Conservation (phyloP, 1,284 basidiomycete genomes). For the Microbotryum scabiosae region DNA sequence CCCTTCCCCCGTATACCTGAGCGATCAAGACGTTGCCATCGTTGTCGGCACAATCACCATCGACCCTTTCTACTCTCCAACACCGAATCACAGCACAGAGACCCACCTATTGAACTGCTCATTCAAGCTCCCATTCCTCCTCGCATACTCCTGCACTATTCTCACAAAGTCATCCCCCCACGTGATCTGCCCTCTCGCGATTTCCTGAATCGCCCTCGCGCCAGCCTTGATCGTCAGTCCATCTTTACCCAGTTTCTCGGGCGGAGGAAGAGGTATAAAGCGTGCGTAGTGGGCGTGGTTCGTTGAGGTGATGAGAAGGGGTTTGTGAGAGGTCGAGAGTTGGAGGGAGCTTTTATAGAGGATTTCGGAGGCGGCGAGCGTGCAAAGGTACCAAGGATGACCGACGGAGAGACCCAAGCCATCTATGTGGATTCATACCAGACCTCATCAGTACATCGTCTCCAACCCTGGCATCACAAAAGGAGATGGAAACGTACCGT, state of each 20-base stretch:
- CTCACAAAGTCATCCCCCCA: constrained; percentile 40
- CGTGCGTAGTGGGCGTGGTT: constrained; percentile 3
- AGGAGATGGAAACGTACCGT: constrained; percentile 41
- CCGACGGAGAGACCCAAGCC: constrained; percentile 37
- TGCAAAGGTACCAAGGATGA: constrained; percentile 46
- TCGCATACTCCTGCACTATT: constrained; percentile 33
- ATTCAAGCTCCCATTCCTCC: constrained; percentile 38
- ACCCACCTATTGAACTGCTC: constrained; percentile 43
- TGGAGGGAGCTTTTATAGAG: constrained; percentile 38
- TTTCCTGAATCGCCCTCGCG: constrained; percentile 6
- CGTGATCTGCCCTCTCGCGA: constrained; percentile 29
- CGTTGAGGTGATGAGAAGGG: constrained; percentile 38
- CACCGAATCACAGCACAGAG: not conserved
- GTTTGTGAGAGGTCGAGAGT: constrained; percentile 35
- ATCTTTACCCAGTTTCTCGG: not conserved
- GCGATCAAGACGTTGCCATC: not conserved
- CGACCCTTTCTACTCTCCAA: not conserved
- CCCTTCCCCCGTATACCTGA: constrained; percentile 14
- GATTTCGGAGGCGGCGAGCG: constrained; percentile 41
- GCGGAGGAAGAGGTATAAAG: not conserved
- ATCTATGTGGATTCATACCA: constrained; percentile 25
- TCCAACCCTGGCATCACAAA: constrained; percentile 37
- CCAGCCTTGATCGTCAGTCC: constrained; percentile 4
- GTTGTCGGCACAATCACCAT: constrained; percentile 21
- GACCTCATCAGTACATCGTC: constrained; percentile 29